Evolutionary conservation across 1,284 basidiomycete species (phyloP).

Genomic region (Ustilago nuda): DNA sequence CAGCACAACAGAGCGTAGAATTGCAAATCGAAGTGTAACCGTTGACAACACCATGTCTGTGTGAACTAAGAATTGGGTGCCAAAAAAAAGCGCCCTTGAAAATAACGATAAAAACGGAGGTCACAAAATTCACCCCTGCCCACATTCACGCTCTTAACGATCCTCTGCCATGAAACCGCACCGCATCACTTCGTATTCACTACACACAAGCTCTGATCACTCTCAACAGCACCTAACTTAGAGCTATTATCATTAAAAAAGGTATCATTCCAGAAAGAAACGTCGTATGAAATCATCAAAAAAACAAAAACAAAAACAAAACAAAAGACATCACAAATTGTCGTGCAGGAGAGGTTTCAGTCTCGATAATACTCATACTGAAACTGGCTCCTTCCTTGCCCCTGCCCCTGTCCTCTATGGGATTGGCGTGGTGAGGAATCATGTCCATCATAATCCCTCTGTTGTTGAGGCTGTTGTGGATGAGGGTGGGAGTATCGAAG

Average conservation of each 20-base stretch:
- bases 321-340: too few species aligned
- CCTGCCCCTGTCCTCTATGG: background rate
- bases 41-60: too few species aligned
- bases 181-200: too few species aligned
- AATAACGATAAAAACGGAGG: background rate
- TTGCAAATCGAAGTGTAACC: too few species aligned
- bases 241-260: background rate
- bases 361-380: constrained; percentile 33
- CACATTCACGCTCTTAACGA: background rate
- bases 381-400: constrained; percentile 10
- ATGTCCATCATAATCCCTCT: background rate
- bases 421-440: background rate
- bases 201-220: too few species aligned
- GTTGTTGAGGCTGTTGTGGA: background rate
- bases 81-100: background rate
- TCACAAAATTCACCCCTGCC: background rate
- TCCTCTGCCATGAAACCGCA: too few species aligned
- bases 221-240: too few species aligned
- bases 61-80: background rate
- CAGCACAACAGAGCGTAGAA: background rate
- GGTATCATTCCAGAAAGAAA: constrained; percentile 5
- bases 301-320: too few species aligned
- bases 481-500: background rate
- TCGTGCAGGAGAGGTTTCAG: background rate
- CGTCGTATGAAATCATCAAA: background rate